These are phyloP conservation scores for Silene vulgaris DNA, from an alignment of 179 eudicot genomes.

Conservation along the genomic window DNA sequence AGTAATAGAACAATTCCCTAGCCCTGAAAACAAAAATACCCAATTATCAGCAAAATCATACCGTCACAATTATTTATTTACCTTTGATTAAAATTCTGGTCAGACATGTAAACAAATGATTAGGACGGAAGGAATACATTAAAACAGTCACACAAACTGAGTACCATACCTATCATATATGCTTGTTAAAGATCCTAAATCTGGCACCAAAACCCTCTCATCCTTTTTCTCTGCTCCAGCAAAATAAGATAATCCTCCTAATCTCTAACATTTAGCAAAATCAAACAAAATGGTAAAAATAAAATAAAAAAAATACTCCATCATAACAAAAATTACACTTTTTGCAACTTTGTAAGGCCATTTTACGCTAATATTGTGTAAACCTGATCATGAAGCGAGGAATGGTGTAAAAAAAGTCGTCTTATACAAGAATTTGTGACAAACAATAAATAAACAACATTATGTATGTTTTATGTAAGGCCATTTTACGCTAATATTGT, in stretches of 20 bases:
- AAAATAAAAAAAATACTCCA: neutral
- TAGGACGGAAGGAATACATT: too few relatives aligned
- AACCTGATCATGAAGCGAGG: too few relatives aligned
- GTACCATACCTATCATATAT: slow-evolving; percentile 70
- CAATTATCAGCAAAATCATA: neutral
- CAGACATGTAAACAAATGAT: too few relatives aligned
- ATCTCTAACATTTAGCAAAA: slow-evolving; percentile 40
- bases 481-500: too few relatives aligned
- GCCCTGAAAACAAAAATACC: slow-evolving; percentile 46
- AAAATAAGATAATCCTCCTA: slow-evolving; percentile 86
- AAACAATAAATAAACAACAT: too few relatives aligned
- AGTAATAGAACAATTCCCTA: slow-evolving; percentile 82
- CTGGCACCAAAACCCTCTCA: slow-evolving; percentile 92
- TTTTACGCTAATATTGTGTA: too few relatives aligned
- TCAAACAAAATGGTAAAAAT: neutral
- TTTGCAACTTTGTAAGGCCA: neutral
- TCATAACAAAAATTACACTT: too few relatives aligned
- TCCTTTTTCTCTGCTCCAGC: slow-evolving; percentile 98
- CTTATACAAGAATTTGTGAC: too few relatives aligned
- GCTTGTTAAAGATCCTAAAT: slow-evolving; percentile 92
- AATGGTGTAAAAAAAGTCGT: too few relatives aligned
- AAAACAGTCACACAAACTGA: neutral
- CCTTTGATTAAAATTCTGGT: too few relatives aligned
- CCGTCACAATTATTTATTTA: too few relatives aligned
- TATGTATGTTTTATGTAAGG: too few relatives aligned